Conservation (phyloP, 2,329 filamentous ascomycete species). For the Tricladium varicosporioides region DNA sequence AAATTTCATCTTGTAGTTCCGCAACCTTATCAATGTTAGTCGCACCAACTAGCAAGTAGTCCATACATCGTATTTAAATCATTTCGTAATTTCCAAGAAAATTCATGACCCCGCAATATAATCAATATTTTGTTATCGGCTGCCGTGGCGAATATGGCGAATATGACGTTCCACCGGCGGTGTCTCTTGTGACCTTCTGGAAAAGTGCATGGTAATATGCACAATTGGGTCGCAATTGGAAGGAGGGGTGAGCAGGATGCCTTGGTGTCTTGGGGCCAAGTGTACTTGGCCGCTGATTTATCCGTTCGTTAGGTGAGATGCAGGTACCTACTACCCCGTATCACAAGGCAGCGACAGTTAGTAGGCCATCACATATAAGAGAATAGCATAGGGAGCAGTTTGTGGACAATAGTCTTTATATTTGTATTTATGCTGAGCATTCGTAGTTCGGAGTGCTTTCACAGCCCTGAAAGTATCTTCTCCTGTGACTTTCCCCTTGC, state of each 20-base stretch:
- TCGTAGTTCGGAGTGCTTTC: too few species aligned
- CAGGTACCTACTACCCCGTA: too few species aligned
- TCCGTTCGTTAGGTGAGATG: too few species aligned
- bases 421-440: too few species aligned
- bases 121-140: background rate
- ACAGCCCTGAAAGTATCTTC: too few species aligned
- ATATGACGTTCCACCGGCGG: background rate
- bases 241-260: background rate
- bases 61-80: background rate
- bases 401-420: too few species aligned
- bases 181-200: slow-evolving; percentile 16
- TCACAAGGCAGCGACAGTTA: too few species aligned
- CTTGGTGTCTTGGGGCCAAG: slow-evolving; percentile 10
- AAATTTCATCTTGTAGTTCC: slow-evolving; percentile 4
- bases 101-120: too few species aligned
- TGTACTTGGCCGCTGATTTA: slow-evolving; percentile 1
- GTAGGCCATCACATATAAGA: too few species aligned
- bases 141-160: background rate
- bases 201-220: slow-evolving; percentile 6
- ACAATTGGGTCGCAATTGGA: slow-evolving; percentile 4
- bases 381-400: too few species aligned
- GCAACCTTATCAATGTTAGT: background rate
- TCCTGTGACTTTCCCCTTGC: too few species aligned
- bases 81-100: too few species aligned
- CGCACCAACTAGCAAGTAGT: background rate